A percentile compares a stretch with the other conserved stretches of the same genome.
These are phyloP conservation scores for Pyrenophora teres DNA, from an alignment of 2,329 filamentous ascomycete species.

Conservation along the genomic window DNA sequence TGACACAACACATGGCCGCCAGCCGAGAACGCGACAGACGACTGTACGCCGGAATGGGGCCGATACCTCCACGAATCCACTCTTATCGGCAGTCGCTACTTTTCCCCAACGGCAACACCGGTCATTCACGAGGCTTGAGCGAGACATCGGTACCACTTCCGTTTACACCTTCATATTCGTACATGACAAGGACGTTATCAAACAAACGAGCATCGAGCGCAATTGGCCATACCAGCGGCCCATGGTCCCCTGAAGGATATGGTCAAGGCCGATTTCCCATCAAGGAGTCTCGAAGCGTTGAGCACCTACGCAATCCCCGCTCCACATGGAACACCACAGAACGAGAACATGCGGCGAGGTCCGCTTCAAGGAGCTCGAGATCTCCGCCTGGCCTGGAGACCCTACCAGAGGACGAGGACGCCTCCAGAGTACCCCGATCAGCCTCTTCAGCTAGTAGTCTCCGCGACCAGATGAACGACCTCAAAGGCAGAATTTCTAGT, in stretches of 20 bases:
- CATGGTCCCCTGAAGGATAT: slow-evolving; percentile 45
- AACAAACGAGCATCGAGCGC: slow-evolving; percentile 48
- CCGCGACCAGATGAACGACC: slow-evolving; percentile 81
- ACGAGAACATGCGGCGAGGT: slow-evolving; percentile 38
- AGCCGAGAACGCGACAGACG: slow-evolving; percentile 43
- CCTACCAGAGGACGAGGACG: slow-evolving; percentile 47
- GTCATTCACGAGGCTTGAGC: slow-evolving; percentile 49
- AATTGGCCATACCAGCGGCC: slow-evolving; percentile 43
- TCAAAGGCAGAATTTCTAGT: slow-evolving; percentile 83
- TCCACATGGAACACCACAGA: slow-evolving; percentile 30
- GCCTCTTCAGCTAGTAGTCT: slow-evolving; percentile 74
- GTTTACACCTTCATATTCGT: slow-evolving; percentile 39
- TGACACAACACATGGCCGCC: slow-evolving; percentile 41
- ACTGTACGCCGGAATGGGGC: slow-evolving; percentile 44
- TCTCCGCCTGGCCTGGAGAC: slow-evolving; percentile 48
- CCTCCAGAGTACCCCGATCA: slow-evolving; percentile 61
- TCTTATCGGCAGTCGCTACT: slow-evolving; percentile 42
- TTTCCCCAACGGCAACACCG: slow-evolving; percentile 35
- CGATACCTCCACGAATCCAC: slow-evolving; percentile 41
- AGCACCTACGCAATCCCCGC: slow-evolving; percentile 45
- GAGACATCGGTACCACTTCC: slow-evolving; percentile 48
- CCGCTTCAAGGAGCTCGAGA: slow-evolving; percentile 47
- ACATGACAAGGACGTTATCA: slow-evolving; percentile 29
- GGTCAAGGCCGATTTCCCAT: slow-evolving; percentile 45
- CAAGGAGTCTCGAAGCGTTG: slow-evolving; percentile 48